Percentiles rank a stretch among this genome's conserved stretches.
These are phyloP conservation scores for Vitis cinerea DNA, from an alignment of 164 flowering plant species.

Conservation along the genomic window DNA sequence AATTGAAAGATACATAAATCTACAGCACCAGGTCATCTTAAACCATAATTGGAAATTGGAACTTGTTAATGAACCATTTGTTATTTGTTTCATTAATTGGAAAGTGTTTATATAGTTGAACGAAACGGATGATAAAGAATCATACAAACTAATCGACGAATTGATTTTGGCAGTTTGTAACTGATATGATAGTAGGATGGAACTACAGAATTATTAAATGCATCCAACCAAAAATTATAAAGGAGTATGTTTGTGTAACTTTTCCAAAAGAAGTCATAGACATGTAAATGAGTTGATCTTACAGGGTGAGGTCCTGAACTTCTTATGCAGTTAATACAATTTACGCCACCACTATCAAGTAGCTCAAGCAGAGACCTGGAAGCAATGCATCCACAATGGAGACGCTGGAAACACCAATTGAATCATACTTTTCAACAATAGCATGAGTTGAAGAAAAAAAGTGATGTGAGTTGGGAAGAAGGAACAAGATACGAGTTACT, in stretches of 20 bases:
- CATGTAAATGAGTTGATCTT: conserved; percentile 25
- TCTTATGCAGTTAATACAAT: conserved; percentile 55
- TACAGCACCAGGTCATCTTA: not conserved
- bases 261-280: not conserved
- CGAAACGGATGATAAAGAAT: too few species aligned
- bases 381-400: conserved; percentile 94
- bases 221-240: not conserved
- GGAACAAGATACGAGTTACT: not conserved
- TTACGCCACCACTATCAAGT: conserved; percentile 77
- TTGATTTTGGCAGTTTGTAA: too few species aligned
- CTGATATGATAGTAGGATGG: too few species aligned
- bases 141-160: too few species aligned
- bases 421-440: too few species aligned
- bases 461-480: not conserved
- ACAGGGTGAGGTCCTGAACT: conserved; percentile 45
- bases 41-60: too few species aligned
- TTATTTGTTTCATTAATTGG: too few species aligned
- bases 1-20: not conserved
- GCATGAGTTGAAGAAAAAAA: conserved; percentile 7
- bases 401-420: conserved; percentile 49
- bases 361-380: conserved; percentile 57
- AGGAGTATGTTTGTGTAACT: not conserved
- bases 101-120: too few species aligned
- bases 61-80: too few species aligned
- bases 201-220: not conserved